A percentile compares a stretch with the other conserved stretches of the same genome.
phyloP scores from a whole-genome alignment of 169 alveolate genomes.

The Babesia ovata region DNA sequence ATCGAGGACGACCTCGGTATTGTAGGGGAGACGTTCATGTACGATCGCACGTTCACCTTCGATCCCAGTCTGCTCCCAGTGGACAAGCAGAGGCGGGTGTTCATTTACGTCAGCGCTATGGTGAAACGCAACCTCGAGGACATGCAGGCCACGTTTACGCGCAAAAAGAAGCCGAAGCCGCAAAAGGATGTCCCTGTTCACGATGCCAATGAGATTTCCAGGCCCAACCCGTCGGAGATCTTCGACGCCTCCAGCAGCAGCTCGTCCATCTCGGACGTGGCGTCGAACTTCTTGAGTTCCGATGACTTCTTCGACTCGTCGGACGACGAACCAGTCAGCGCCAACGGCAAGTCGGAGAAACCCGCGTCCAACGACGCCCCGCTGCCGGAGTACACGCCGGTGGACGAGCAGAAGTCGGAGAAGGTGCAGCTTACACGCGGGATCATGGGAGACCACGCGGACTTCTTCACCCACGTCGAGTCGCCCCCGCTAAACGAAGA shows the following conservation, averaged over 20 bases:
- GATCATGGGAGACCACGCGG: slow-evolving; percentile 85
- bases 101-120: slow-evolving; percentile 81
- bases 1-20: slow-evolving; percentile 86
- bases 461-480: slow-evolving; percentile 80
- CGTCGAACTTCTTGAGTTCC: slow-evolving; percentile 70
- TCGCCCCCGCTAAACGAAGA: slow-evolving; percentile 56
- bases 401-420: slow-evolving; percentile 74
- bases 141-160: slow-evolving; percentile 43
- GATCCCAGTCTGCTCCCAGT: slow-evolving; percentile 83
- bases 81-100: slow-evolving; percentile 82
- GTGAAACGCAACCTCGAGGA: slow-evolving; percentile 78
- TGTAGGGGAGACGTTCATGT: slow-evolving; percentile 79
- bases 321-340: slow-evolving; percentile 59
- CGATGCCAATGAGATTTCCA: slow-evolving; percentile 1
- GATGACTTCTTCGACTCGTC: slow-evolving; percentile 69
- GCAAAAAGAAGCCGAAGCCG: slow-evolving; percentile 9
- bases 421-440: slow-evolving; percentile 77
- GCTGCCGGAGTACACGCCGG: slow-evolving; percentile 83
- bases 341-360: background rate
- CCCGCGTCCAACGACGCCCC: slow-evolving; percentile 14
- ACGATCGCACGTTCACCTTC: slow-evolving; percentile 75
- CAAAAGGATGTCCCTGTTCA: background rate
- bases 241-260: slow-evolving; percentile 63
- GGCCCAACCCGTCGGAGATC: slow-evolving; percentile 60
- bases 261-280: slow-evolving; percentile 74